These are phyloP conservation scores for Colletotrichum orchidophilum DNA, from an alignment of 2,329 filamentous ascomycete genomes.

Conservation along the genomic window DNA sequence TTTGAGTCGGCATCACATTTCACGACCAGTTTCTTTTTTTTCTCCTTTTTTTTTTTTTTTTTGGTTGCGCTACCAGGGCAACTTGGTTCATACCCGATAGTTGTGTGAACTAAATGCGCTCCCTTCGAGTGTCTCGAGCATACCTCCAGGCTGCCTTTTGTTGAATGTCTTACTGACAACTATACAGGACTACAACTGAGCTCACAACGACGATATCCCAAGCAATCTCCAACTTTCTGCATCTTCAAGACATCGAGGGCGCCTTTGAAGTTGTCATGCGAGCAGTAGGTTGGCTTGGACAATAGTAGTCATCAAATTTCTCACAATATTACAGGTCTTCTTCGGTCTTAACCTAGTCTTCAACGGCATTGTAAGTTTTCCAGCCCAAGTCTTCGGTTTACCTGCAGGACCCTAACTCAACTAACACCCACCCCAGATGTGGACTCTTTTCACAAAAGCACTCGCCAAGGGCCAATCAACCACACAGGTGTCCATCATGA, in stretches of 20 bases:
- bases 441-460: constrained; percentile 83
- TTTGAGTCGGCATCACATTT: neutral
- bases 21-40: neutral
- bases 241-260: constrained; percentile 51
- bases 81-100: neutral
- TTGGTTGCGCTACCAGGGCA: neutral
- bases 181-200: constrained; percentile 62
- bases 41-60: no score
- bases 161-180: constrained; percentile 19
- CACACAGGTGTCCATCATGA: constrained; percentile 83
- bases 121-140: neutral
- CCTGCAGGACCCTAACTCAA: neutral
- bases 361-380: constrained; percentile 70
- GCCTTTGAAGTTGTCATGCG: constrained; percentile 60
- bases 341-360: constrained; percentile 79
- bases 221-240: constrained; percentile 54
- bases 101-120: neutral
- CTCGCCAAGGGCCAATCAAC: constrained; percentile 79
- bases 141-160: neutral
- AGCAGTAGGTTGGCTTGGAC: constrained; percentile 49
- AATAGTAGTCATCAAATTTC: neutral
- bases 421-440: constrained; percentile 64
- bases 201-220: constrained; percentile 60
- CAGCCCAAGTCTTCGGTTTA: neutral
- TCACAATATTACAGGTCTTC: constrained; percentile 64